These are phyloP conservation scores for Lichtheimia corymbifera DNA, from an alignment of 371 early-diverging fungal genomes.

Conservation along the genomic window DNA sequence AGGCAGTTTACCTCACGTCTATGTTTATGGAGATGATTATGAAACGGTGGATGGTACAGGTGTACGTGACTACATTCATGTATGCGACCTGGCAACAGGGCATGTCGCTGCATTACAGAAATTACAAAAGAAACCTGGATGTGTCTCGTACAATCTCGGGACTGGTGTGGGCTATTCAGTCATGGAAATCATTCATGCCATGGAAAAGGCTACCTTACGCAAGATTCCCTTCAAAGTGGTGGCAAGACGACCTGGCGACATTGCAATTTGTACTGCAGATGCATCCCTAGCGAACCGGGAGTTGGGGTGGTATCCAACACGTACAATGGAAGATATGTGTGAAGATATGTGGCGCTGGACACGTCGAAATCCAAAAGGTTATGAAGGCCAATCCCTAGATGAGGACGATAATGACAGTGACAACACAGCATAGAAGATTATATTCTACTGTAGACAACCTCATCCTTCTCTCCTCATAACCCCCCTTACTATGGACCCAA, in stretches of 20 bases:
- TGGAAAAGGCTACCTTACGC: slow-evolving; percentile 68
- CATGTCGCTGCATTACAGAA: slow-evolving; percentile 81
- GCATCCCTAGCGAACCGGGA: slow-evolving; percentile 69
- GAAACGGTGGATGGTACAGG: slow-evolving; percentile 89
- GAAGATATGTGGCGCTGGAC: slow-evolving; percentile 89
- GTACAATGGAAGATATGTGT: slow-evolving; percentile 83
- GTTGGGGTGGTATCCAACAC: slow-evolving; percentile 75
- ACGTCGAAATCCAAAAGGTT: slow-evolving; percentile 70
- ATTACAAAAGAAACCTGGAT: slow-evolving; percentile 55
- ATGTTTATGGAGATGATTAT: slow-evolving; percentile 84
- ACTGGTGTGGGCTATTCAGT: slow-evolving; percentile 87
- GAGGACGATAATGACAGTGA: slow-evolving; percentile 9
- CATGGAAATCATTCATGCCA: slow-evolving; percentile 79
- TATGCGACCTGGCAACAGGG: slow-evolving; percentile 84
- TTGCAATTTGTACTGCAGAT: slow-evolving; percentile 80
- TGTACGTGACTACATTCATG: slow-evolving; percentile 92
- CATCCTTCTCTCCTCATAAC: not conserved
- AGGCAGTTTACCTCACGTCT: slow-evolving; percentile 71
- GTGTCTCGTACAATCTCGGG: slow-evolving; percentile 83
- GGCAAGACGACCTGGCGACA: slow-evolving; percentile 81
- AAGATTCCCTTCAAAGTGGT: slow-evolving; percentile 68
- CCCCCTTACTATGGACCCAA: not conserved
- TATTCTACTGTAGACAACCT: not conserved
- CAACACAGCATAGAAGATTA: not conserved
- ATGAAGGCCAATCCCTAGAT: slow-evolving; percentile 27